Conservation (phyloP, 2,329 filamentous ascomycete genomes). For the Sporothrix humicola region DNA sequence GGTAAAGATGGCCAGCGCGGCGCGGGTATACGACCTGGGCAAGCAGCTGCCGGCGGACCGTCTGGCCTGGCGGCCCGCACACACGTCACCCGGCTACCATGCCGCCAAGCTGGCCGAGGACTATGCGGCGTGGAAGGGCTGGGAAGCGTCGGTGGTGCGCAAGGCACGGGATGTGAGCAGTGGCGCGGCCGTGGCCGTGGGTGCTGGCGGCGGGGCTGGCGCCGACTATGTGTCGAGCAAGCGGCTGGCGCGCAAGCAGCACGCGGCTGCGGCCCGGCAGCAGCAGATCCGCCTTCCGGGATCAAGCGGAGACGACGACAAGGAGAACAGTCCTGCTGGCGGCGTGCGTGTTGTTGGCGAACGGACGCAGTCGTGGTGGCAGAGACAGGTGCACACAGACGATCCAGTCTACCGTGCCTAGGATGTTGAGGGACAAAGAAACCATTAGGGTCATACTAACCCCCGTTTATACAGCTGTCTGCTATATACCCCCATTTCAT, state of each 20-base stretch:
- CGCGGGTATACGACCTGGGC: slow-evolving; percentile 65
- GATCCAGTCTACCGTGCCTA: slow-evolving; percentile 32
- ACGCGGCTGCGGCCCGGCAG: slow-evolving; percentile 51
- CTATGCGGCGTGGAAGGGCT: slow-evolving; percentile 65
- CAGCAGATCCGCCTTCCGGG: slow-evolving; percentile 59
- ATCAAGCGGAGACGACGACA: slow-evolving; percentile 45
- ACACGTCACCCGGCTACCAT: slow-evolving; percentile 68
- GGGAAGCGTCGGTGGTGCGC: slow-evolving; percentile 61
- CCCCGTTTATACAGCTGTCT: slow-evolving; percentile 11
- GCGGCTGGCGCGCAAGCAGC: slow-evolving; percentile 42
- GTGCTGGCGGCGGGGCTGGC: slow-evolving; percentile 36
- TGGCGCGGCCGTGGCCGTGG: slow-evolving; percentile 30
- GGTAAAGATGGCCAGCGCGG: slow-evolving; percentile 63
- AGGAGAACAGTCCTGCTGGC: slow-evolving; percentile 36
- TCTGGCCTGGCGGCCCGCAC: slow-evolving; percentile 66
- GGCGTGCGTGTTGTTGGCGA: slow-evolving; percentile 60
- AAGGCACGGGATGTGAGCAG: slow-evolving; percentile 55
- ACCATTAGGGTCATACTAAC: not conserved
- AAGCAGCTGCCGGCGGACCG: slow-evolving; percentile 35
- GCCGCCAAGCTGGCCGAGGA: slow-evolving; percentile 70
- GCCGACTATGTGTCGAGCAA: slow-evolving; percentile 40
- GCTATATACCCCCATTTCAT: slow-evolving; percentile 31
- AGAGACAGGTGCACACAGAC: slow-evolving; percentile 53
- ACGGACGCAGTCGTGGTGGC: slow-evolving; percentile 55
- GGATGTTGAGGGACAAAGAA: not conserved